These are phyloP conservation scores for Solanum chacoense DNA, from an alignment of 305 asterid genomes.

Conservation along the genomic window DNA sequence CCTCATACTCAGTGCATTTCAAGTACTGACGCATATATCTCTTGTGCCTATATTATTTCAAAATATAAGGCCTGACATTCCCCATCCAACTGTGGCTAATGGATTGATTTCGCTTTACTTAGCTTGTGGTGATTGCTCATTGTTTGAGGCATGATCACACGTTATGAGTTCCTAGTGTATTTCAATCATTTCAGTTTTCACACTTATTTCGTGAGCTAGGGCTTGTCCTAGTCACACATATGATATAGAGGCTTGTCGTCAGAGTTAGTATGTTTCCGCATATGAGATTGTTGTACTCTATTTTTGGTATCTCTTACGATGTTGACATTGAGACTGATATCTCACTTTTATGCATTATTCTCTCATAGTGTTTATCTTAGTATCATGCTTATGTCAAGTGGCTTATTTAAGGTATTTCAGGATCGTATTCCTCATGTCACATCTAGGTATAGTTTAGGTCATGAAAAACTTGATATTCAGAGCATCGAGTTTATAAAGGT, in stretches of 20 bases:
- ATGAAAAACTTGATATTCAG: background rate
- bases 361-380: background rate
- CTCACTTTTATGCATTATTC: background rate
- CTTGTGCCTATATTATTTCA: background rate
- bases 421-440: background rate
- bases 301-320: background rate
- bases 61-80: background rate
- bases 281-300: background rate
- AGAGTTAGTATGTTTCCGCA: background rate
- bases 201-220: background rate
- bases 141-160: too few species aligned
- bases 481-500: background rate
- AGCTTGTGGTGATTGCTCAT: background rate
- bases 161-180: background rate
- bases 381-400: background rate
- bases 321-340: too few species aligned
- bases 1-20: too few species aligned
- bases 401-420: background rate
- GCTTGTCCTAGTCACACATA: background rate
- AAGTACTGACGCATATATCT: background rate
- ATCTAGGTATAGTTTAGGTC: background rate
- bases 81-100: background rate
- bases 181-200: background rate
- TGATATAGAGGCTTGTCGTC: background rate
- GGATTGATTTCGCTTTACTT: background rate